These are phyloP conservation scores for Nicotiana tabacum DNA, from an alignment of 257 asterid species.

Conservation along the genomic window DNA sequence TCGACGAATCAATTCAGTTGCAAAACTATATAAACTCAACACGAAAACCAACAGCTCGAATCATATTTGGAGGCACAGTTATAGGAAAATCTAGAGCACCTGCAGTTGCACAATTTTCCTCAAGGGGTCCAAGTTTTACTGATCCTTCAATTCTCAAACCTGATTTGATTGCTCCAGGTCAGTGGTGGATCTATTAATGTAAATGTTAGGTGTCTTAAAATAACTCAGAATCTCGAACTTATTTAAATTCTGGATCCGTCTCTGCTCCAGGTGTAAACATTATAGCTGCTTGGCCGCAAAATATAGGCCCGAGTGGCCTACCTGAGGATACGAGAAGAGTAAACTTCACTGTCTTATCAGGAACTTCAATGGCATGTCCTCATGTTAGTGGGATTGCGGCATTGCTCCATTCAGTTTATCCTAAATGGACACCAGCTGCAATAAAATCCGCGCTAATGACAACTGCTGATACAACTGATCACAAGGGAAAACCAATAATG, in stretches of 20 bases:
- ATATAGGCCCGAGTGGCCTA: slow-evolving; percentile 78
- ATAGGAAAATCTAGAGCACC: slow-evolving; percentile 18
- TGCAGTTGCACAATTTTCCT: slow-evolving; percentile 13
- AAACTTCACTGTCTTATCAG: slow-evolving; percentile 91
- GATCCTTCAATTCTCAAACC: slow-evolving; percentile 18
- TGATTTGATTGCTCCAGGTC: slow-evolving; percentile 15
- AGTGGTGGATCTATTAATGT: background rate
- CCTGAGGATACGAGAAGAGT: slow-evolving; percentile 82
- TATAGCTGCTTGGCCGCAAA: slow-evolving; percentile 96
- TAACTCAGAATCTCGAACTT: background rate
- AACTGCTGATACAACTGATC: slow-evolving; percentile 48
- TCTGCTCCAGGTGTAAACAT: slow-evolving; percentile 85
- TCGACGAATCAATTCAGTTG: slow-evolving; percentile 10
- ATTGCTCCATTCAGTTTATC: slow-evolving; percentile 2
- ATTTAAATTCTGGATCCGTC: background rate
- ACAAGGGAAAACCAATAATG: slow-evolving; percentile 65
- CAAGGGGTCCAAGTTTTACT: slow-evolving; percentile 16
- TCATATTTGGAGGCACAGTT: slow-evolving; percentile 16
- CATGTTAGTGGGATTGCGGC: slow-evolving; percentile 18
- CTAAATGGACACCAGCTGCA: slow-evolving; percentile 19
- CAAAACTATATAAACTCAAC: slow-evolving; percentile 15
- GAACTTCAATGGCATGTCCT: slow-evolving; percentile 19
- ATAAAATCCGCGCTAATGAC: slow-evolving; percentile 18
- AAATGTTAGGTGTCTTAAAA: background rate
- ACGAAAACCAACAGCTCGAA: slow-evolving; percentile 13